These are phyloP conservation scores for Phanerochaete sordida DNA, from an alignment of 768 basidiomycete genomes.

Conservation along the genomic window DNA sequence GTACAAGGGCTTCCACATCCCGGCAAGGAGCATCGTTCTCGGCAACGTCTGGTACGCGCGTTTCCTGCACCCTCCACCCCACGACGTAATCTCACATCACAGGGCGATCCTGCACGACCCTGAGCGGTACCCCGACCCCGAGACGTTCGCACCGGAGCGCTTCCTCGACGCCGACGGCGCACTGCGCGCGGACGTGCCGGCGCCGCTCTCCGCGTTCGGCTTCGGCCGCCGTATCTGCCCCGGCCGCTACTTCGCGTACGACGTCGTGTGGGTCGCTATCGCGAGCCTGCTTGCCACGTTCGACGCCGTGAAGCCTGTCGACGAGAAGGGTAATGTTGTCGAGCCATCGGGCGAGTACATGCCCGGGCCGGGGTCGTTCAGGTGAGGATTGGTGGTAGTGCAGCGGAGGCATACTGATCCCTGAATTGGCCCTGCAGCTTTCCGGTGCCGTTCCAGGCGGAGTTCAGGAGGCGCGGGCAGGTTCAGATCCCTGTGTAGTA, in stretches of 20 bases:
- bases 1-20: slow-evolving; percentile 26
- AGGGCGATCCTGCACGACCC: slow-evolving; percentile 38
- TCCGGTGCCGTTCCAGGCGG: no score
- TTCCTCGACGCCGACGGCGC: slow-evolving; percentile 33
- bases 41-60: slow-evolving; percentile 7
- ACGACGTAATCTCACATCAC: not conserved
- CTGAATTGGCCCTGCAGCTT: no score
- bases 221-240: slow-evolving; percentile 25
- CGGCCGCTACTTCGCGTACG: slow-evolving; percentile 12
- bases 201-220: slow-evolving; percentile 25
- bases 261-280: slow-evolving; percentile 7
- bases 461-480: no score
- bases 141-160: slow-evolving; percentile 33
- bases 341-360: no score
- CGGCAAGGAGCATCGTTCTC: slow-evolving; percentile 18
- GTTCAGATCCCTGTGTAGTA: no score
- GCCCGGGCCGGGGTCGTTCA: no score
- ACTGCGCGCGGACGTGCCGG: slow-evolving; percentile 20
- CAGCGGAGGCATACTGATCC: no score
- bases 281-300: slow-evolving; percentile 11
- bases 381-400: no score
- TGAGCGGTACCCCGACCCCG: slow-evolving; percentile 28
- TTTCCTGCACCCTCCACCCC: no score
- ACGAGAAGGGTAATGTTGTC: not conserved
- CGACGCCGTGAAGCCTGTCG: not conserved